Percentiles rank a stretch among this genome's conserved stretches.
These are phyloP conservation scores for Penicillium decumbens DNA, from an alignment of 2,329 filamentous ascomycete genomes.

Conservation along the genomic window DNA sequence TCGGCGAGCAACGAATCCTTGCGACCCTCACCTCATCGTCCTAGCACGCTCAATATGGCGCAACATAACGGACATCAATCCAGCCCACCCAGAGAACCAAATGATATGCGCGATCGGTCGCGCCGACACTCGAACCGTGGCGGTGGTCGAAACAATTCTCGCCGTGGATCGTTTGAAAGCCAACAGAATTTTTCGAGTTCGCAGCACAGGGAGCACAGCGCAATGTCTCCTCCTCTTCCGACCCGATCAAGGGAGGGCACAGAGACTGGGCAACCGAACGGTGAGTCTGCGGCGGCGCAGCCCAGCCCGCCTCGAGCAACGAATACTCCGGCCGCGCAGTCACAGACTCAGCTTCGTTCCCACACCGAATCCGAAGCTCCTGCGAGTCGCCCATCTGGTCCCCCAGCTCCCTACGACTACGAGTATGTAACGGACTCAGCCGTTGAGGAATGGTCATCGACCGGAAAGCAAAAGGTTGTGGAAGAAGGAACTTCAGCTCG, in stretches of 20 bases:
- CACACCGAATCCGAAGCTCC: slow-evolving; percentile 19
- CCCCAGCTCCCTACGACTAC: slow-evolving; percentile 59
- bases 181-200: slow-evolving; percentile 34
- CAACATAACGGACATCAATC: slow-evolving; percentile 44
- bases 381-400: slow-evolving; percentile 13
- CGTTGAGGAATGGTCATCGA: slow-evolving; percentile 62
- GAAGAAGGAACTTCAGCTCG: slow-evolving; percentile 61
- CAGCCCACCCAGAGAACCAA: slow-evolving; percentile 32
- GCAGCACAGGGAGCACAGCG: slow-evolving; percentile 21
- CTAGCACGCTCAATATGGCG: slow-evolving; percentile 48
- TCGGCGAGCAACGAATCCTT: slow-evolving; percentile 35
- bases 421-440: slow-evolving; percentile 68
- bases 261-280: slow-evolving; percentile 31
- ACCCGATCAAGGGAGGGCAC: slow-evolving; percentile 26
- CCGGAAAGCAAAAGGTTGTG: slow-evolving; percentile 63
- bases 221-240: slow-evolving; percentile 31
- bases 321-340: slow-evolving; percentile 15
- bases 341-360: slow-evolving; percentile 18
- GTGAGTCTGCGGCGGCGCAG: slow-evolving; percentile 14
- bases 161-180: slow-evolving; percentile 35
- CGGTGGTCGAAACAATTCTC: slow-evolving; percentile 30
- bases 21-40: slow-evolving; percentile 47
- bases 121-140: slow-evolving; percentile 39
- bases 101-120: slow-evolving; percentile 37
- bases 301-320: slow-evolving; percentile 22